Base-by-base conservation (phyloP, 108 stramenopile species). In the Stephanodiscus minutulus region DNA sequence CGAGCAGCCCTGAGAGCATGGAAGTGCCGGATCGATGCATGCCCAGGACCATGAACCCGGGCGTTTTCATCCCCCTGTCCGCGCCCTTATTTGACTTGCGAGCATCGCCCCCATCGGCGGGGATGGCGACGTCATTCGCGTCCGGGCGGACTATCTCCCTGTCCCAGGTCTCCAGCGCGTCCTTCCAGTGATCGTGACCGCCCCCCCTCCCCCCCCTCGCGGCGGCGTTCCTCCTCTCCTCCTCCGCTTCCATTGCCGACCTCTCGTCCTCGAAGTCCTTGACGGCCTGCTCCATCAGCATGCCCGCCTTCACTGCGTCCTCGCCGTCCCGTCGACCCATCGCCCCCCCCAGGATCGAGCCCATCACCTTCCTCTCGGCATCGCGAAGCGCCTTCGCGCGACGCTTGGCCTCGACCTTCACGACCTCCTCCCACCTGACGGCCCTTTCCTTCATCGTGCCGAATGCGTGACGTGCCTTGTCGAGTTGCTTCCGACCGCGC, bases 1-100 rank as follows among this genome's bases (percentile, higher is more conserved):
- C 79, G 28, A 96, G 66, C 12, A 96, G 64, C 25, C 95, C 92
- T 2, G 88, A 78, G 25, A 96, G 70, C 63, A 82, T 78, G 44
- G 67, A 88, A 6, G 95, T 96, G 49, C 91, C 92, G 35, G 85
- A 86, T 13, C 95, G 71, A 59, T 96, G 95, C 95, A 96, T 96
- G 25, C 95, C 95, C 71, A 96, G 60, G 7, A 96, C 89, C 25
- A 94, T 69, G 47, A 91, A 85, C 44, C 93, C 93, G 20, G 77
- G 70, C 31, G 33, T 61, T 62, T 67, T 49, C 69, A 70, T 67
- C 22, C 50, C 57, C 22, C 53, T 39, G 27, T 35, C 25, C 9
- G 21, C 58, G 48, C 2, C 28, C 12, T 55, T 52, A 22, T 12
- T 46, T 15, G 11, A 13, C 15, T 17, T 17, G 10, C 10, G 3